Evolutionary conservation across 1,284 basidiomycete species (phyloP).

Genomic region (Tilletia caries): DNA sequence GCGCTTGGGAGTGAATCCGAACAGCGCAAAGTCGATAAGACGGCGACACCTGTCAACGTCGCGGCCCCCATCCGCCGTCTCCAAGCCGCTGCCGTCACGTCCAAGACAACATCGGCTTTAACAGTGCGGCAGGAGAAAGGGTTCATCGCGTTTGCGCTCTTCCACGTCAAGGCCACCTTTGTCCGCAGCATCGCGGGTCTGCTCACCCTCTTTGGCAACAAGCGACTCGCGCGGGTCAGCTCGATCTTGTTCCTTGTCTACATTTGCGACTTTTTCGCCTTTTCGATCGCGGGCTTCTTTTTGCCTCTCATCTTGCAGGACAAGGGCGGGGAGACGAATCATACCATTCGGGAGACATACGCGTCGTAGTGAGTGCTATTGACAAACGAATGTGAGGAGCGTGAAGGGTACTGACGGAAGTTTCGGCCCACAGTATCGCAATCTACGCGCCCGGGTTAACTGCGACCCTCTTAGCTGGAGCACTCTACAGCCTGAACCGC

Average conservation of each 20-base stretch:
- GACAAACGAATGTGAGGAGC: too few species aligned
- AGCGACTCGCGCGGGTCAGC: neutral
- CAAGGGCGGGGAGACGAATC: constrained; percentile 48
- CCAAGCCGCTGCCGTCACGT: neutral
- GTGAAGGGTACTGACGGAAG: too few species aligned
- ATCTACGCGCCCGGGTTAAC: constrained; percentile 53
- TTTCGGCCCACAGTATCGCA: constrained; percentile 23
- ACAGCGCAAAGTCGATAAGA: constrained; percentile 14
- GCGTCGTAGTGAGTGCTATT: constrained; percentile 44
- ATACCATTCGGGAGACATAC: constrained; percentile 55
- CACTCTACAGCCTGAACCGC: constrained; percentile 46
- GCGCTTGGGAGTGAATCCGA: too few species aligned
- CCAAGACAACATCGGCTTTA: neutral
- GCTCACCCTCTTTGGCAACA: neutral
- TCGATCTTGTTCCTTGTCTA: neutral
- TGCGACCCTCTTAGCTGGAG: constrained; percentile 43
- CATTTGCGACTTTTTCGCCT: constrained; percentile 50
- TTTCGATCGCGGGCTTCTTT: constrained; percentile 55
- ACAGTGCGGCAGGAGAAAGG: neutral
- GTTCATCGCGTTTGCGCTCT: constrained; percentile 2
- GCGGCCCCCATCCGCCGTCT: constrained; percentile 8
- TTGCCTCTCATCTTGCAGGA: constrained; percentile 54
- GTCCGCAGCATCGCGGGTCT: constrained; percentile 5
- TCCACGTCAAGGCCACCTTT: neutral
- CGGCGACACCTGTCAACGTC: constrained; percentile 15